Evolutionary conservation across 2,329 filamentous ascomycete species (phyloP), one percentile per base, ranked within the genome.

Genomic region (Talaromyces sp.): DNA sequence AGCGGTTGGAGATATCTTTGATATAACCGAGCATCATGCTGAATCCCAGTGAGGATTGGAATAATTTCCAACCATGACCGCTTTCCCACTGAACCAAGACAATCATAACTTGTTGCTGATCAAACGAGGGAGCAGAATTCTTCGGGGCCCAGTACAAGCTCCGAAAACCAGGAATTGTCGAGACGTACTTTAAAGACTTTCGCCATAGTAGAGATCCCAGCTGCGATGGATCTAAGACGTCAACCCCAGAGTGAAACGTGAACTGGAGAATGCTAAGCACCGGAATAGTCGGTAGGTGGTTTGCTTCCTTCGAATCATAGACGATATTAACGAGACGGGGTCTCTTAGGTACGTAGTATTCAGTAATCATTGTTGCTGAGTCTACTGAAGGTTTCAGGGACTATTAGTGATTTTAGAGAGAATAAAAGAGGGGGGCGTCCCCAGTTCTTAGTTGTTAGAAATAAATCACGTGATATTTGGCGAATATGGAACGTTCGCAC

Each of bases 311-410:
- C 6, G 33, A 21, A 52, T 52, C 33, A 52, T 52, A 52, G 21
- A 4, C 48, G 33, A 52, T 37, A 7, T 28, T 11, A 52, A 3
- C 19, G 19, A 52, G 33, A 48, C 45, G 25, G n/a, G 45, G 45
- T 70, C 64, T 2, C 21, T 25, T 45, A 4, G 0, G 40, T 45
- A 45, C 40, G 3, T 45, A 45, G 40, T 45, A 28, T 45, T 3
- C 1, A n/a, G 40, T 45, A 5, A 45, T 45, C 40, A 45, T 45
- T 45, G 1, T 45, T 45, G 40, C 13, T 28, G 10, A 22, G 39
- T 41, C 39, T 40, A 2, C 17, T 19, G 37, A 28, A 28, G 37
- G n/a, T 39, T 39, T 39, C 37, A 39, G 37, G 37, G 17, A 19
- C 37, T 39, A 39, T 39, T 39, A 39, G 36, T 39, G 36, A 39